Conservation (phyloP, 2,329 filamentous ascomycete genomes). For the Hysterium pulicare region DNA sequence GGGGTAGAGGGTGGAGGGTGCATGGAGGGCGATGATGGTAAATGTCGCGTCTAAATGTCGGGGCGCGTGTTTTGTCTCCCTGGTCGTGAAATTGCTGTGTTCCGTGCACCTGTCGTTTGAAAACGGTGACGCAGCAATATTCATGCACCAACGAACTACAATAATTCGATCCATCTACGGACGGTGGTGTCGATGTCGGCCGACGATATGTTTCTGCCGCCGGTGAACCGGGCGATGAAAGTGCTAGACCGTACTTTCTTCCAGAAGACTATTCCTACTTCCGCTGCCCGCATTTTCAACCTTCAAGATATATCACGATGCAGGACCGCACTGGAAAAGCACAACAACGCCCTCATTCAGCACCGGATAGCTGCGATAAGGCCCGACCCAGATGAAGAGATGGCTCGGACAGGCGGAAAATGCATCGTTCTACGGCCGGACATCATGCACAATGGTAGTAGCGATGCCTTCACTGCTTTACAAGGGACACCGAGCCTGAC, state of each 20-base stretch:
- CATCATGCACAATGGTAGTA: conserved; percentile 37
- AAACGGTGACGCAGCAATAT: background rate
- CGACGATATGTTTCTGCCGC: conserved; percentile 67
- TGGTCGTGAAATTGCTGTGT: background rate
- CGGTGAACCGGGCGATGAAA: conserved; percentile 74
- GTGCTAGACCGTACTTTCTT: conserved; percentile 83
- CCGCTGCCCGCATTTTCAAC: conserved; percentile 75
- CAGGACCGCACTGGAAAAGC: conserved; percentile 62
- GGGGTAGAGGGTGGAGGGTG: background rate
- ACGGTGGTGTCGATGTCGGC: conserved; percentile 26
- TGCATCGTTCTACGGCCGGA: conserved; percentile 47
- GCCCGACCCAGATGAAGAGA: conserved; percentile 57
- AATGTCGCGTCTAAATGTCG: conserved; percentile 4
- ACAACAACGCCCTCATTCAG: conserved; percentile 62
- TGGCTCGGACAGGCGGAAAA: conserved; percentile 47
- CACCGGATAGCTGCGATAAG: conserved; percentile 62
- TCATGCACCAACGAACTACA: background rate
- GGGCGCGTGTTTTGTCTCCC: conserved; percentile 1
- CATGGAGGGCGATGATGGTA: background rate
- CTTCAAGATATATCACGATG: conserved; percentile 70
- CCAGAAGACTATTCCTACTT: conserved; percentile 68
- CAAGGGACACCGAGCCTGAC: conserved; percentile 32
- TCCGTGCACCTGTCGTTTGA: background rate
- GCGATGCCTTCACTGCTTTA: conserved; percentile 6
- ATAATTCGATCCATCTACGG: no score